Conservation (phyloP, 2,329 filamentous ascomycete genomes). For the Fusarium concolor region DNA sequence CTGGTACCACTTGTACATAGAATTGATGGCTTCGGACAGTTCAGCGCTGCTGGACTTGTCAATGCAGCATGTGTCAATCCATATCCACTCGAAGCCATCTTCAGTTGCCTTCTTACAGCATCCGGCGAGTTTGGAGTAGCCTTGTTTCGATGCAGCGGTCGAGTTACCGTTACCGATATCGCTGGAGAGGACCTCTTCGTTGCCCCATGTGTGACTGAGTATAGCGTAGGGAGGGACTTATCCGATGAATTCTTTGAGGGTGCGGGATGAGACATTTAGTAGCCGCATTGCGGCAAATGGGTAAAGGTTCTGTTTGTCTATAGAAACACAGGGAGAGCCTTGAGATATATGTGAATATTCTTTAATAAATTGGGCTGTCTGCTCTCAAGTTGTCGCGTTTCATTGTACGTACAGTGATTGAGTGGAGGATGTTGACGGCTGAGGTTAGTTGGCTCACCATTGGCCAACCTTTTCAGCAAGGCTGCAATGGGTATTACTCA, state of each 20-base stretch:
- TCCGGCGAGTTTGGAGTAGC: constrained; percentile 5
- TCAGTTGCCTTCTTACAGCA: constrained; percentile 11
- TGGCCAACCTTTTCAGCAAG: background rate
- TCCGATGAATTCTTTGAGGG: no score
- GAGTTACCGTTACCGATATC: background rate
- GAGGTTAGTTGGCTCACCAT: no score
- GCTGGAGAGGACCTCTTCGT: constrained; percentile 15
- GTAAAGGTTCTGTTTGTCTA: background rate
- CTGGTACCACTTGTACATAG: constrained; percentile 20
- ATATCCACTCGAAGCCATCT: constrained; percentile 18
- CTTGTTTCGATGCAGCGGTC: background rate
- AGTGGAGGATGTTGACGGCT: no score
- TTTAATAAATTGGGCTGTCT: background rate
- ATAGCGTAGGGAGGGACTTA: constrained; percentile 8
- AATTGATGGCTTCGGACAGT: constrained; percentile 25
- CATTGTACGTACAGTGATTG: background rate
- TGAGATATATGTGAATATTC: background rate
- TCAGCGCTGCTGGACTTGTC: constrained; percentile 27
- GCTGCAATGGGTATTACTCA: no score
- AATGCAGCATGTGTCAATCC: constrained; percentile 27
- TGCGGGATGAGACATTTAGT: no score
- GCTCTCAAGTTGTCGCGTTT: background rate
- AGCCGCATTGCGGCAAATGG: background rate
- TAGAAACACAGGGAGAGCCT: background rate
- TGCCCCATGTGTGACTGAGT: constrained; percentile 19